phyloP scores from a whole-genome alignment of 805 yeast species.

The Torulaspora delbrueckii region DNA sequence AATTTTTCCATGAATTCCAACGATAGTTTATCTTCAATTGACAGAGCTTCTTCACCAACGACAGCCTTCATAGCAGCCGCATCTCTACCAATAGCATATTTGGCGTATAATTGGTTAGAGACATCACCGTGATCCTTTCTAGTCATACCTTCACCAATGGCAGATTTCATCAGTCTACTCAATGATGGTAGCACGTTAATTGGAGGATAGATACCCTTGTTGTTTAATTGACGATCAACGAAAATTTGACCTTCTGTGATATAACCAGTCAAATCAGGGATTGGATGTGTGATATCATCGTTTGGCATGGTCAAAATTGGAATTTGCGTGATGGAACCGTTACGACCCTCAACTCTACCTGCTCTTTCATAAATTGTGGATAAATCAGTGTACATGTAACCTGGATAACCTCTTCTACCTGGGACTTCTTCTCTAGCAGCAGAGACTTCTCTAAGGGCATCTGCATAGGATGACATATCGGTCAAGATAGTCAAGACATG shows the following conservation, averaged over 20 bases:
- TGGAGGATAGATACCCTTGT: constrained; percentile 98
- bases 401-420: constrained; percentile 99
- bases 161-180: constrained; percentile 97
- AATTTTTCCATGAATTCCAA: constrained; percentile 96
- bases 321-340: constrained; percentile 98
- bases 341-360: constrained; percentile 99
- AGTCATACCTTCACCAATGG: constrained; percentile 99
- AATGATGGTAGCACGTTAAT: constrained; percentile 96
- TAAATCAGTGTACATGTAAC: constrained; percentile 99
- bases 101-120: constrained; percentile 96
- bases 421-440: constrained; percentile 99
- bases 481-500: constrained; percentile 97
- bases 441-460: constrained; percentile 98
- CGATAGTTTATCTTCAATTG: constrained; percentile 95
- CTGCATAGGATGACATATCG: constrained; percentile 99
- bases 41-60: constrained; percentile 98
- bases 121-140: constrained; percentile 99
- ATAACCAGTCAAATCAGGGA: constrained; percentile 99
- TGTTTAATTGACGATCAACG: constrained; percentile 91
- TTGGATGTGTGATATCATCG: constrained; percentile 99
- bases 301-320: constrained; percentile 99
- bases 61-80: constrained; percentile 99
- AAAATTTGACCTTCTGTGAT: constrained; percentile 99
- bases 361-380: constrained; percentile 99
- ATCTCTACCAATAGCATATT: constrained; percentile 99